Evolutionary conservation across 1,284 basidiomycete genomes (phyloP), one percentile per base, ranked within the genome.

Genomic region (Ganoderma multipileum): DNA sequence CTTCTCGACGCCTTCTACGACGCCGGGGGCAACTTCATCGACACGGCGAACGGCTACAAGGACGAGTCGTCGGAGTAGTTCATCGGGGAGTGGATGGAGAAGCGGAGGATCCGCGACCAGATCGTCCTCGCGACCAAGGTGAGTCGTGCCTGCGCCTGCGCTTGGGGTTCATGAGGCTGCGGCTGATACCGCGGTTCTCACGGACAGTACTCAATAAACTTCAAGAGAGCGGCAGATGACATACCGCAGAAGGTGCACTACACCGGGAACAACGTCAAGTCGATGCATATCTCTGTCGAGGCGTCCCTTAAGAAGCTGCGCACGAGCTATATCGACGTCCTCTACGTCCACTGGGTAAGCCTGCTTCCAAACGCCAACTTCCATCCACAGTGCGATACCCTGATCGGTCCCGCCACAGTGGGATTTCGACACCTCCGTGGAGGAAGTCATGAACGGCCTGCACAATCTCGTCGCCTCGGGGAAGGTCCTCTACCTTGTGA

Each of bases 381-480:
- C 42, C 28, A 30, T 23, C 3, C 9, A 23, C 8, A 1, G 30
- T 14, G 41, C 41, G n/a, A 42, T 42, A 18, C 0, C 16, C 42
- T 61, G n/a, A 61, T n/a, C 20, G 9, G 41, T 2, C 7, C n/a
- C 44, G 20, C 44, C 9, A 11, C 44, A 73, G 82, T 85, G 80
- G 80, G 82, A 86, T 68, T 84, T 76, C 70, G 77, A 77, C n/a
- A 83, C 83, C 2, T 75, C 78, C 9, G 75, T 86, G 36, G 82
- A 84, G 70, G 85, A 86, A 71, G 76, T 86, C 50, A 85, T 88
- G 85, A 80, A 84, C 63, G 79, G 80, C 30, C 79, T 87, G 33
- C 83, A 87, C 71, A 76, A 73, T 68, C 77, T 85, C 16, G 81
- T 86, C 42, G 72, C 69, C 9, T 67, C 77, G 8, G 80, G 84